Evolutionary conservation across 2,329 filamentous ascomycete species (phyloP), one percentile per base, ranked within the genome.

Genomic region (Cladosporium sp.): DNA sequence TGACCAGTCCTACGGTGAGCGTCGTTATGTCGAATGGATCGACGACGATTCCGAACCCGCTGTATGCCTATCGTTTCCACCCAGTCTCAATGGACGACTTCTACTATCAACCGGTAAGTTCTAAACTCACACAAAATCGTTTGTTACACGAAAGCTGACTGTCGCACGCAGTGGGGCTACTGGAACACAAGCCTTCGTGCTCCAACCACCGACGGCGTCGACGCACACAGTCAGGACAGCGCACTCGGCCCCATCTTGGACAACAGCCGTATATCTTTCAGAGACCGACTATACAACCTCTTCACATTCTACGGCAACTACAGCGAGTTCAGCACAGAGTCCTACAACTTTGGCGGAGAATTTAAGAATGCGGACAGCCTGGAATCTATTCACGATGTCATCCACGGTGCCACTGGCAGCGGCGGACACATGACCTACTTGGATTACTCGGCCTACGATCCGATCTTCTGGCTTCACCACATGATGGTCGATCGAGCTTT

Each of bases 391-490:
- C 82, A 84, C 68, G 81, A 82, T 69, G 75, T 73, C 32, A 78
- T 84, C 36, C 82, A 84, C 68, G 83, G 83, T 34, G 81, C 84
- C 58, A 81, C 84, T 3, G 90, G 84, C 62, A 76, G 78, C 66
- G 82, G 83, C 39, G 89, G 90, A 1, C 89, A 92, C 71, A 90
- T 91, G 86, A 86, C 84, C 49, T 90, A 86, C 75, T 86, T 88
- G 34, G 86, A 88, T 21, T 89, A 90, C 70, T 90, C 91, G 1
- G 86, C 89, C 0, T 96, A 92, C 74, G 92, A 96, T 73, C 91
- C 91, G 0, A 79, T 91, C 14, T 93, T 94, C 77, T 91, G 89
- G 78, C 78, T 94, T 10, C 91, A 94, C 72, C 91, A 94, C 71
- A 68, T 70, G 68, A 93, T 91, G 76, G 85, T 92, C 8, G 92